Base-by-base conservation (phyloP, 1,284 basidiomycete species). In the Fomitopsis betulina region DNA sequence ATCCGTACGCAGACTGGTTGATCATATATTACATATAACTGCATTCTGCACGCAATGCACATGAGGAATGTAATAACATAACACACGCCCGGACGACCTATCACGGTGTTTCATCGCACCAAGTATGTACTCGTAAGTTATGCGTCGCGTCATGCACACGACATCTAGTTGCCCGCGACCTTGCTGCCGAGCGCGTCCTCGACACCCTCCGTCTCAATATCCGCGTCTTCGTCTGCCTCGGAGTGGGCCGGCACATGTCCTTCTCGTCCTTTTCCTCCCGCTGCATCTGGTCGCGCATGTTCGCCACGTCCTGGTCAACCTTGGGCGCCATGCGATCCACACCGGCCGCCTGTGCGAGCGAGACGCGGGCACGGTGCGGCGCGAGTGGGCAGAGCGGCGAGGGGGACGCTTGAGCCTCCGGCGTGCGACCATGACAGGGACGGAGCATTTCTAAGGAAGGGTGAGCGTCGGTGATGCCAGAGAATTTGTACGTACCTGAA, bases 281-380 rank as follows among this genome's bases (percentile, higher is more conserved):
- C 63, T 84, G 78, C 59, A 91, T 82, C 71, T 87, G 82, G 60
- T 86, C 82, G 3, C 85, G 81, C 84, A 90, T 83, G 43, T 82
- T 79, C 63, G 85, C 82, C 54, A 90, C 87, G 56, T 87, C 85
- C 53, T 83, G 79, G 62, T 91, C 89, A 45, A 90, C 88, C 67
- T 84, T 88, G 54, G 81, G 77, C 13, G 84, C 86, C 32, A 89
- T 87, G 58, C 87, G 79, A 71, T 97, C 94, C 70, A 95, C 91
- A 42, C 81, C 86, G 12, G 76, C 77, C 73, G 39, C 66, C 63
- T 93, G 86, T 0, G 91, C 91, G 59, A 96, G 86, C n/a, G 91
- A 86, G 37, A 94, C 89, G 55, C 91, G 89, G 0, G 75, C 81
- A 67, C 64, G 80, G 75, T 72, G 74, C 17, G 70, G 65, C 50